Base-by-base conservation (phyloP, 306 rosid genomes). In the Canavalia gladiata region DNA sequence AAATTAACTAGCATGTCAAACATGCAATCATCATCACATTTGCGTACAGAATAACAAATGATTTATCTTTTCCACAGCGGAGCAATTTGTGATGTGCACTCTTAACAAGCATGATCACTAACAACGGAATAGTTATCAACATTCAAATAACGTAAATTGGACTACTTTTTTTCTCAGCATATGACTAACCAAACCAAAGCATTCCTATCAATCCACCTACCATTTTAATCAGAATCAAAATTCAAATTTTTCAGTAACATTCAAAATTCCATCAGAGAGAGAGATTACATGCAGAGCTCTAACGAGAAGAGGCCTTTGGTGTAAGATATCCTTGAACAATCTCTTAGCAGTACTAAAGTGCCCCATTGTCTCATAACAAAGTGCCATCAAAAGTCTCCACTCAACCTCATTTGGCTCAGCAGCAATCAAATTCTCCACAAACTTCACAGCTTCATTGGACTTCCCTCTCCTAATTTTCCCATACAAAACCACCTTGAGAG, bases 231-330 rank as follows among this genome's bases (percentile, higher is more conserved):
- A 64, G 0, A 45, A 65, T 47, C 35, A 72, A 66, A 59, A 57
- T 45, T 70, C 66, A 83, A 77, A 78, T 47, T 6, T 52, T 78
- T 29, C 68, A 81, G 13, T 2, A 11, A 46, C 8, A 55, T 46
- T 37, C 1, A 74, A 83, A 41, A 78, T 5, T 39, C 12, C 28
- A 71, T 10, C 56, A 81, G 62, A 60, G 30, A 84, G 72, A 90
- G 83, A 35, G 88, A 72, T 81, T 92, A 95, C 99, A 88, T 95
- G 99, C 79, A 95, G 75, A 73, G 97, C 97, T 95, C 93, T 88
- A 9, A 91, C 86, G 56, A 92, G 74, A 73, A 95, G 95, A 67
- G 97, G 99, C 74, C 39, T 86, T 80, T 87, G 55, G 85, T 84
- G 71, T 92, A 95, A 87, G 58, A 95, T 87, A 67, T 90, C 91